Base-by-base conservation (phyloP, 2,329 filamentous ascomycete genomes). In the Tolypocladium inflatum region DNA sequence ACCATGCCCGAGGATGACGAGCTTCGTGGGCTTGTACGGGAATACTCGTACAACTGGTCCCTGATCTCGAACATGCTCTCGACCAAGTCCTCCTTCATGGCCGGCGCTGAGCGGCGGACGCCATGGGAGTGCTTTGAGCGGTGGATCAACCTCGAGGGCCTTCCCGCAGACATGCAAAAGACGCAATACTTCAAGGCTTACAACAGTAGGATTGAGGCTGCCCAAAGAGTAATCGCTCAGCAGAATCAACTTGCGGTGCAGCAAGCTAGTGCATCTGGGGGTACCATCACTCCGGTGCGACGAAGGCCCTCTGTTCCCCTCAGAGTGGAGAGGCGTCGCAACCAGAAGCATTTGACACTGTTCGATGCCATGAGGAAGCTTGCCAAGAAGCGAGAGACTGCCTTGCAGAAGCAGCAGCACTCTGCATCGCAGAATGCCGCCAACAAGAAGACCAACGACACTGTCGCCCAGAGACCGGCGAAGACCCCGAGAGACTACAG, bases 81-180 rank as follows among this genome's bases (percentile, higher is more conserved):
- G 2, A 81, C 88, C 19, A 85, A 84, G 56, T 95, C 91, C 0
- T 71, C 86, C 17, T 95, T 91, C 67, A 82, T 85, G n/a, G 93
- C 92, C 23, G 91, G 90, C 2, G 86, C 91, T 13, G 93, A 97
- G 70, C 83, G 94, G 61, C 84, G 94, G 54, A 97, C 93, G 3
- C 91, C 93, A 0, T 99, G 94, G 94, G 94, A 99, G 74, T 99
- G 94, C 70, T 99, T 99, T 66, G 94, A 99, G 73, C 84, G 94
- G 50, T 99, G 93, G 93, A 89, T 97, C 57, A 87, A 89, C 64
- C 77, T 97, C 15, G 94, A 97, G 74, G 91, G 92, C 1, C 78
- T 97, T 42, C 93, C 94, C 5, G 84, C 88, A 13, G 94, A 99
- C 63, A 95, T 97, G 88, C 87, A 89, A 21, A 96, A 96, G 75